Evolutionary conservation across 2,329 filamentous ascomycete species (phyloP).

Genomic region (Talaromyces sp.): DNA sequence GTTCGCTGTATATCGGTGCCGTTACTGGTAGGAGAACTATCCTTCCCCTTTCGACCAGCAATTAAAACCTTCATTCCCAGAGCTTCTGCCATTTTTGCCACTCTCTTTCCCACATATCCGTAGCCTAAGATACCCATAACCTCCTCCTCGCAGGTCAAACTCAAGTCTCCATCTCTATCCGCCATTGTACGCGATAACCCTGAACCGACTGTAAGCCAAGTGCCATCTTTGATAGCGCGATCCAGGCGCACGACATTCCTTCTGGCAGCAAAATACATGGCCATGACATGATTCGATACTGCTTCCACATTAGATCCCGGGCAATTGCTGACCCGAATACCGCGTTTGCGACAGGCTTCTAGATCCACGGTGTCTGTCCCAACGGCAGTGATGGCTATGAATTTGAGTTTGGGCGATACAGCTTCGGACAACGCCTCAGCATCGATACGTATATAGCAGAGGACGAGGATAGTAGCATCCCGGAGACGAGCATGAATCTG

Average conservation of each 20-base stretch:
- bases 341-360: slow-evolving; percentile 38
- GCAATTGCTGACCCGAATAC: slow-evolving; percentile 44
- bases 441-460: slow-evolving; percentile 30
- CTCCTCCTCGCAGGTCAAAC: slow-evolving; percentile 46
- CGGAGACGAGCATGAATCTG: slow-evolving; percentile 40
- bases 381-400: slow-evolving; percentile 44
- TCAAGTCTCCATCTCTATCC: slow-evolving; percentile 29
- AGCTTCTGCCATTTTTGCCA: slow-evolving; percentile 41
- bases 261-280: slow-evolving; percentile 45
- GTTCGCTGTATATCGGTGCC: slow-evolving; percentile 15
- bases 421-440: slow-evolving; percentile 37
- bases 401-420: slow-evolving; percentile 41
- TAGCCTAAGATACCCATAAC: slow-evolving; percentile 48
- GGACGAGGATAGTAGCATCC: slow-evolving; percentile 45
- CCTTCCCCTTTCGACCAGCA: slow-evolving; percentile 42
- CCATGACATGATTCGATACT: slow-evolving; percentile 49
- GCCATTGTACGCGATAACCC: slow-evolving; percentile 27
- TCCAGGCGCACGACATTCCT: slow-evolving; percentile 39
- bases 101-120: slow-evolving; percentile 45
- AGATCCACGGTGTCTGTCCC: slow-evolving; percentile 47
- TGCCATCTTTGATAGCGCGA: slow-evolving; percentile 29
- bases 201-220: slow-evolving; percentile 39
- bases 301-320: slow-evolving; percentile 46
- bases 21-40: slow-evolving; percentile 5
- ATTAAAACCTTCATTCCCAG: slow-evolving; percentile 48